phyloP scores from a whole-genome alignment of 768 basidiomycete species.

The Boletus rex-veris region DNA sequence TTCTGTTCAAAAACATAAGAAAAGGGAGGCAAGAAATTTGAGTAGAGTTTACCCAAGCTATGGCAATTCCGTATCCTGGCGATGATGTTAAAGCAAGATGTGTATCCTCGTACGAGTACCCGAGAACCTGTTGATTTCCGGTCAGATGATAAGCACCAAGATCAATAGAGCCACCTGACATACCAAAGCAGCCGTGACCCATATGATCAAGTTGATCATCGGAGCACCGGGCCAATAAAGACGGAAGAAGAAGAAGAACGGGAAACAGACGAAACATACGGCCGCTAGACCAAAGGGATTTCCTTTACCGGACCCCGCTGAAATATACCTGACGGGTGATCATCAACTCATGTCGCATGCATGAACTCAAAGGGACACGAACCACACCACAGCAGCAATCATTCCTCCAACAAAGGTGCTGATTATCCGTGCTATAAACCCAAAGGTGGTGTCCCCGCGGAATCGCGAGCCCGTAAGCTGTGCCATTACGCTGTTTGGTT shows the following conservation, averaged over 20 bases:
- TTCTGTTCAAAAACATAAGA: conserved; percentile 35
- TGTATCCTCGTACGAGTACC: conserved; percentile 68
- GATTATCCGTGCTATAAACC: conserved; percentile 53
- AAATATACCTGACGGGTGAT: conserved; percentile 56
- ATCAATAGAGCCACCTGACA: conserved; percentile 9
- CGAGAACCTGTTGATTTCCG: conserved; percentile 48
- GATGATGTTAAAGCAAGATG: conserved; percentile 45
- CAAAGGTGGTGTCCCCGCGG: conserved; percentile 71
- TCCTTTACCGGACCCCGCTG: conserved; percentile 54
- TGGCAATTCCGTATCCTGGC: conserved; percentile 55
- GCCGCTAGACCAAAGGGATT: conserved; percentile 70
- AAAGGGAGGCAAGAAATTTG: background rate
- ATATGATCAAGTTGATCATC: conserved; percentile 66
- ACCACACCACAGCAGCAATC: conserved; percentile 66
- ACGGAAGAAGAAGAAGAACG: conserved; percentile 63
- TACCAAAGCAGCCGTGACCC: conserved; percentile 61
- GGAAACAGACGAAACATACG: conserved; percentile 63
- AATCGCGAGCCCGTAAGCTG: conserved; percentile 69
- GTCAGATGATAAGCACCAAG: background rate
- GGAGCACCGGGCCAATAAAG: conserved; percentile 73
- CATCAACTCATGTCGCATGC: background rate
- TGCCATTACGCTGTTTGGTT: conserved; percentile 60
- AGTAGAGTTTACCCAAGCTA: conserved; percentile 58
- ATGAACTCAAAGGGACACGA: conserved; percentile 14
- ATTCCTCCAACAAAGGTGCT: conserved; percentile 66